A percentile compares a stretch with the other conserved stretches of the same genome.
phyloP scores from a whole-genome alignment of 108 stramenopile species.

The Pseudonitzschia pungens region DNA sequence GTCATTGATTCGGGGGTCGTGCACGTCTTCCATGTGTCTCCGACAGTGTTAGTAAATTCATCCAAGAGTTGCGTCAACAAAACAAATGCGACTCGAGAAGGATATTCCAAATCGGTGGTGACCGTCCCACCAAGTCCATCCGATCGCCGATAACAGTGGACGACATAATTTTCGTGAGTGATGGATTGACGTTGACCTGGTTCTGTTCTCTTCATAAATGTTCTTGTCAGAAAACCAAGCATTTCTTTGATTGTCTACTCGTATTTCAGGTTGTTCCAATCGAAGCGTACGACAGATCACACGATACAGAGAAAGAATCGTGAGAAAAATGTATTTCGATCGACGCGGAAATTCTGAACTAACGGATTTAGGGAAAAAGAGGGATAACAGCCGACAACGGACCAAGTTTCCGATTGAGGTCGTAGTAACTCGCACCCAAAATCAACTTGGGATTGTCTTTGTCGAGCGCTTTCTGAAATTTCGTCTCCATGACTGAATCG shows the following conservation, averaged over 20 bases:
- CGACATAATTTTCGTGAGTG: conserved; percentile 95
- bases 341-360: too few species aligned
- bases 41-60: conserved; percentile 74
- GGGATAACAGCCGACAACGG: too few species aligned
- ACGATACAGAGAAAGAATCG: too few species aligned
- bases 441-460: too few species aligned
- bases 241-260: conserved; percentile 93
- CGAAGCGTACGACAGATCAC: too few species aligned
- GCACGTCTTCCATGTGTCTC: conserved; percentile 72
- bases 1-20: conserved; percentile 59
- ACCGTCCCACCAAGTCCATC: conserved; percentile 95
- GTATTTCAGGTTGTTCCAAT: not conserved
- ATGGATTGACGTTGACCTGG: conserved; percentile 98
- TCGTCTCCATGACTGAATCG: too few species aligned
- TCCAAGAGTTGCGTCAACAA: conserved; percentile 94
- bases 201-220: conserved; percentile 94
- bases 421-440: too few species aligned
- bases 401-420: too few species aligned
- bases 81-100: conserved; percentile 97
- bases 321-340: too few species aligned
- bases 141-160: conserved; percentile 95
- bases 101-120: conserved; percentile 96
- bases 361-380: too few species aligned
- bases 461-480: too few species aligned
- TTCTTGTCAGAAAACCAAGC: conserved; percentile 97